Evolutionary conservation across 371 early-diverging fungal species (phyloP).

Genomic region (Phascolomyces articulosus): DNA sequence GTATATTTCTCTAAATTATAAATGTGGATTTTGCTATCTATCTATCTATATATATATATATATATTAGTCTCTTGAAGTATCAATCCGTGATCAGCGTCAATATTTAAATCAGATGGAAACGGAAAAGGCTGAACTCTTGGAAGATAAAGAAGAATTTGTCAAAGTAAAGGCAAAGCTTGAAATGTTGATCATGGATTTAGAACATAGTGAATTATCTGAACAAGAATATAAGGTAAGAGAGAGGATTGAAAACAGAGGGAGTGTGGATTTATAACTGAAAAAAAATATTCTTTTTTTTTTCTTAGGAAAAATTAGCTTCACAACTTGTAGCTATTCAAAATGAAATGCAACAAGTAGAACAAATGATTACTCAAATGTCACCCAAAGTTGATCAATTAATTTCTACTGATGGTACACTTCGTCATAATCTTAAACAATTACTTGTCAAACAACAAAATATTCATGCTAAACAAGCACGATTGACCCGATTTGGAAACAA

Average conservation of each 20-base stretch:
- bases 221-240: slow-evolving; percentile 42
- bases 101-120: slow-evolving; percentile 46
- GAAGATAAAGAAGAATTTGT: slow-evolving; percentile 59
- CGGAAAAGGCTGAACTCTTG: slow-evolving; percentile 61
- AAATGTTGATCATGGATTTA: slow-evolving; percentile 57
- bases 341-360: slow-evolving; percentile 64
- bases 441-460: slow-evolving; percentile 56
- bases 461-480: slow-evolving; percentile 87
- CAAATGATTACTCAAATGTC: slow-evolving; percentile 49
- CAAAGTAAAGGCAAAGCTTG: slow-evolving; percentile 60
- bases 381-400: slow-evolving; percentile 59
- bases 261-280: no score
- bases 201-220: slow-evolving; percentile 52
- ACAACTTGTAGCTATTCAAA: slow-evolving; percentile 53
- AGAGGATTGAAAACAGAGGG: background rate
- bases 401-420: slow-evolving; percentile 34
- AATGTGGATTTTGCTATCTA: no score
- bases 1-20: no score
- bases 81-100: slow-evolving; percentile 49
- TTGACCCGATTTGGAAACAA: slow-evolving; percentile 72
- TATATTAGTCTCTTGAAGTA: slow-evolving; percentile 35
- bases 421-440: slow-evolving; percentile 23
- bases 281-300: no score
- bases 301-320: slow-evolving; percentile 19
- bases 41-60: no score